Evolutionary conservation across 2,329 filamentous ascomycete species (phyloP), one percentile per base, ranked within the genome.

Genomic region (Geosmithia flava): DNA sequence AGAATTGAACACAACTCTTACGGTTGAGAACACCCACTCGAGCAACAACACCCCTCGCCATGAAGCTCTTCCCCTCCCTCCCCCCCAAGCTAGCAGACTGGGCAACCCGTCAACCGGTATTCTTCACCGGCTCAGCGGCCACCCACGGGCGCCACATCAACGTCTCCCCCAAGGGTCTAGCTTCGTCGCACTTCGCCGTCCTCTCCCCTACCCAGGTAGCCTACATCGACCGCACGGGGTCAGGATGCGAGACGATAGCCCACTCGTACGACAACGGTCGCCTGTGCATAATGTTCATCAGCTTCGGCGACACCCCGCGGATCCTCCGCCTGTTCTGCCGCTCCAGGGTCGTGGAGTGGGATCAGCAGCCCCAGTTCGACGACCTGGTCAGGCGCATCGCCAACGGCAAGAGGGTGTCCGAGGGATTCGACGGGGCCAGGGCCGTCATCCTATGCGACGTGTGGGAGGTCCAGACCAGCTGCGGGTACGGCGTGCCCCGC

Each of bases 251-350:
- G 66, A 90, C 85, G 3, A 82, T 90, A 51, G 72, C 78, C 4
- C 85, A 90, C 57, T 64, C 87, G 11, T 81, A 87, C 59, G 85
- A 91, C 58, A 90, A 90, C 56, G 83, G 81, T 29, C 76, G 86
- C 16, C 74, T 85, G 17, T 87, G 83, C 6, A 66, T 90, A 58
- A 81, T 88, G 73, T 87, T 89, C 65, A 83, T 76, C 60, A 80
- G 76, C 20, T 85, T 84, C 53, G 76, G 74, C 1, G 54, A 66
- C 3, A 58, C 67, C 0, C 81, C 82, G 16, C 69, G 78, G 48
- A 85, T 86, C 56, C 59, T 84, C 60, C 68, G 82, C 5, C 68
- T 84, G 46, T 85, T 82, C 59, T 83, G 81, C 59, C 69, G 57
- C 8, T 76, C 75, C 4, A 62, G 58, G 5, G 74, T 85, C 7